phyloP scores from a whole-genome alignment of 2,329 filamentous ascomycete genomes.

The Fusarium subtropicale region DNA sequence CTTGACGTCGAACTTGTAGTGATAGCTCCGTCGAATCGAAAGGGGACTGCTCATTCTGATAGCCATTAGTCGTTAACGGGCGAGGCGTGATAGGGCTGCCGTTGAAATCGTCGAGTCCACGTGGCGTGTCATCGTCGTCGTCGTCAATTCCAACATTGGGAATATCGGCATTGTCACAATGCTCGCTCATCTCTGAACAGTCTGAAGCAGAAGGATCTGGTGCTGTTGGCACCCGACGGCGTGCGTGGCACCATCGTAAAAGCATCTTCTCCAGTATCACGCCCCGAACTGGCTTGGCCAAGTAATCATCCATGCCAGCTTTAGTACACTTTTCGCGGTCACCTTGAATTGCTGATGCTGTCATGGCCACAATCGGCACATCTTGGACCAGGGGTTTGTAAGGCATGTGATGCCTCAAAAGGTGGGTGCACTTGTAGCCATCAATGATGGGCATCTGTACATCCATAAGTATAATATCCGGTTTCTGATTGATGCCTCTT shows the following conservation, averaged over 20 bases:
- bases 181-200: conserved; percentile 59
- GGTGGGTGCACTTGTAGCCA: conserved; percentile 80
- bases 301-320: conserved; percentile 81
- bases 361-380: conserved; percentile 85
- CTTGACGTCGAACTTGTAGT: conserved; percentile 51
- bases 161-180: conserved; percentile 58
- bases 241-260: conserved; percentile 70
- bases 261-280: conserved; percentile 77
- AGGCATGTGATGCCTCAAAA: conserved; percentile 74
- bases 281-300: conserved; percentile 79
- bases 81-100: conserved; percentile 56
- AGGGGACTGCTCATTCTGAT: conserved; percentile 56
- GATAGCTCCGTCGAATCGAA: conserved; percentile 56
- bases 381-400: conserved; percentile 70
- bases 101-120: conserved; percentile 47
- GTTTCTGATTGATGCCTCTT: conserved; percentile 63
- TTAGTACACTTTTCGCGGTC: conserved; percentile 79
- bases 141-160: conserved; percentile 53
- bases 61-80: conserved; percentile 54
- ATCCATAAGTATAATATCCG: conserved; percentile 83
- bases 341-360: conserved; percentile 80
- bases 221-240: conserved; percentile 42
- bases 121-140: conserved; percentile 25
- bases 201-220: conserved; percentile 53
- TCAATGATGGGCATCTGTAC: conserved; percentile 82